Evolutionary conservation across 345 rosid species (phyloP), one percentile per base, ranked within the genome.

Genomic region (Salix brachista): DNA sequence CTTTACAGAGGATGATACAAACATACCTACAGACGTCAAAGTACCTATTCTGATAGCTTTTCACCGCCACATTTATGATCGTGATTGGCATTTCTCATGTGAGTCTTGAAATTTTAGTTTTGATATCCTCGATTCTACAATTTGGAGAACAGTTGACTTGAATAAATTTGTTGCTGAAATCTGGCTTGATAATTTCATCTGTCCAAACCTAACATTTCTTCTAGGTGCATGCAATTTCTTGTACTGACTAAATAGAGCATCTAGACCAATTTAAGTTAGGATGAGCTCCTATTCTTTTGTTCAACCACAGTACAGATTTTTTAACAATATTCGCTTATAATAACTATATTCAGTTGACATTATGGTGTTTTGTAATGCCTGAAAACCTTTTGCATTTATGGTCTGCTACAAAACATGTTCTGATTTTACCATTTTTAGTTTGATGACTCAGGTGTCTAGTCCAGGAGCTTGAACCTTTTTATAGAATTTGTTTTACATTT

Each of bases 1-100:
- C 37, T 52, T 70, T 76, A 78, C 93, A 94, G 99, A 96, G 98
- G 99, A 96, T 87, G 99, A 96, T 75, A 96, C 97, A 75, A 91
- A 97, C 91, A 85, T 94, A 75, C 85, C 91, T 50, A 84, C 88
- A 48, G 97, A 92, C 76, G 89, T 91, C 81, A 96, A 96, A 83
- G 90, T 96, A 70, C 98, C 99, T 42, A 96, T 94, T 72, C 85
- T 96, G 77, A 80, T 73, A 70, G 94, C 87, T 50, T 96, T 96
- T 79, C 92, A 94, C 79, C 86, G 46, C 60, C 97, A 96, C 87
- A 86, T 96, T 77, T 94, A 96, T 77, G 73, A 96, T 67, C 79
- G 50, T n/a, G 85, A 88, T 60, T 96, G 98, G 99, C 97, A 91
- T 73, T 96, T 91, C 85, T 84, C 97, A 74, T 94, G 99, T 93